Base-by-base conservation (phyloP, 129 eudicot species). In the Helianthus tuberosus region DNA sequence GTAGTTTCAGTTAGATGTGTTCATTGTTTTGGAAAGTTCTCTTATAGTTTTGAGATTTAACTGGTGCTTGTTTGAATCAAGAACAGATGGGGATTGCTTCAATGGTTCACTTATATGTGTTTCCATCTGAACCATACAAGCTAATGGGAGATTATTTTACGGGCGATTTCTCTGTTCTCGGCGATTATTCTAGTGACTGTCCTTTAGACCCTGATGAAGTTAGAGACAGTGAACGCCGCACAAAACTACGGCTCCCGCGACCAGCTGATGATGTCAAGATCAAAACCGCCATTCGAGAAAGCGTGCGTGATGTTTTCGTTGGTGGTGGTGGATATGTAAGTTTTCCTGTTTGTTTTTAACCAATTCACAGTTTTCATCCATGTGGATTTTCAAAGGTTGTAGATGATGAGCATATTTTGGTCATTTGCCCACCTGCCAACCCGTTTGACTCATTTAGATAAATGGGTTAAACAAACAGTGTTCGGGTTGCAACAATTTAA, bases 61-160 rank as follows among this genome's bases (percentile, higher is more conserved):
- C 23, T 20, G 66, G 75, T 78, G 41, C 75, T 64, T 84, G 75
- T 77, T 44, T 90, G 71, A 46, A 82, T 83, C 89, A 88, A 88
- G 93, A 73, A 77, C 99, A 95, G 99, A 95, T 95, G 99, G 99
- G 96, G 68, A 66, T 95, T 77, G 99, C 99, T 78, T 86, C 99
- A 29, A 74, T 81, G 69, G 97, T 89, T 82, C 99, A 95, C 80
- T 71, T 95, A 39, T 95, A 88, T 51, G 99, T 95, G 66, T 95
- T 91, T 69, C 96, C 99, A 12, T 88, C 99, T 46, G 89, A 95
- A 75, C 97, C 97, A 5, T 95, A 91, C 64, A 92, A 80, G 67
- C 79, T 82, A 75, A 91, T 95, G 97, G 97, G 91, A 69, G 97
- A 91, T 25, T 62, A 66, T 20, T 84, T 69, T 75, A 68, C 51